Conservation (phyloP, 1,139 yeast species). For the Kodamaea arcana region DNA sequence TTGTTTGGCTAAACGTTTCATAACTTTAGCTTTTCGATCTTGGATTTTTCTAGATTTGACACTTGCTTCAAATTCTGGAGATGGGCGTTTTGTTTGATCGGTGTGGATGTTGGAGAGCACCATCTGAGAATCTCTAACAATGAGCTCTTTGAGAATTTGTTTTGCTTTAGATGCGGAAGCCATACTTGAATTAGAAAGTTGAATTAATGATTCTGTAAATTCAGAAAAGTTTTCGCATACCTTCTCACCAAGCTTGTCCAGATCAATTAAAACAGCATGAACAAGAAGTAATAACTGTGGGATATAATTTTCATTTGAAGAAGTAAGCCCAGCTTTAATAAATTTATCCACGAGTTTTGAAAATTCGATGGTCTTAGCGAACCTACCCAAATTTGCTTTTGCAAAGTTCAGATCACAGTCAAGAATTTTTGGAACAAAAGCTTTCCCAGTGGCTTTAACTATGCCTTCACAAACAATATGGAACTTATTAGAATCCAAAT, state of each 20-base stretch:
- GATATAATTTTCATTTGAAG: conserved; percentile 48
- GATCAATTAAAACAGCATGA: conserved; percentile 59
- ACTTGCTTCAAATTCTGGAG: conserved; percentile 36
- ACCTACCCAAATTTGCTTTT: conserved; percentile 38
- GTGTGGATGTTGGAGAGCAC: background rate
- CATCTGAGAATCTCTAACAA: background rate
- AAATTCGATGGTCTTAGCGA: conserved; percentile 50
- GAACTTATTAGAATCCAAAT: conserved; percentile 31
- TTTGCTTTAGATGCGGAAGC: background rate
- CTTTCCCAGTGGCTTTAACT: conserved; percentile 30
- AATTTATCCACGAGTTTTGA: conserved; percentile 56
- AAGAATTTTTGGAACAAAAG: conserved; percentile 39
- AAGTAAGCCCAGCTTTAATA: conserved; percentile 47
- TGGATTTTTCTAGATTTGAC: conserved; percentile 41
- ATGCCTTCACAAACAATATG: conserved; percentile 33
- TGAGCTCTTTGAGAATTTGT: no score
- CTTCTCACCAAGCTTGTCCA: background rate
- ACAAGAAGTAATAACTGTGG: conserved; percentile 61
- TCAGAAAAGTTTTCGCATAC: background rate
- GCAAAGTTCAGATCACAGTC: conserved; percentile 34
- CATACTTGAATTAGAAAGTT: background rate
- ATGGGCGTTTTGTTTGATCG: conserved; percentile 14
- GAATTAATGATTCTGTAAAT: background rate
- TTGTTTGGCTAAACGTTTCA: conserved; percentile 41
- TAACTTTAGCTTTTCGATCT: conserved; percentile 33